These are phyloP conservation scores for Pseudopyricularia cyperi DNA, from an alignment of 2,329 filamentous ascomycete species.

Conservation along the genomic window DNA sequence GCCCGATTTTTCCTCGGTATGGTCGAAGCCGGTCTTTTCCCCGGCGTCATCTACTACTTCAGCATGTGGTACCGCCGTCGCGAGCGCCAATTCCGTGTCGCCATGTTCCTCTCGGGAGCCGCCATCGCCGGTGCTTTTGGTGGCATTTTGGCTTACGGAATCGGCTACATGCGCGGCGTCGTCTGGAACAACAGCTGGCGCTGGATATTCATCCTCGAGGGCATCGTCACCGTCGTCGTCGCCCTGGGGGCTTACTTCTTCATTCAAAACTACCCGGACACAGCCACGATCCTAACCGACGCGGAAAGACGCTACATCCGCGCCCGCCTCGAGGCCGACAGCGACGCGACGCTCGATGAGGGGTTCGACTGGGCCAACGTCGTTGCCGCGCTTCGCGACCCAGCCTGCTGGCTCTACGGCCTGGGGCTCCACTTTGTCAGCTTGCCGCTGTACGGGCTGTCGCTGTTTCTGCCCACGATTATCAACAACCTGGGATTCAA, in stretches of 20 bases:
- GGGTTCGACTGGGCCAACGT: slow-evolving; percentile 57
- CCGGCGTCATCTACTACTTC: slow-evolving; percentile 35
- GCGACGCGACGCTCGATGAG: slow-evolving; percentile 57
- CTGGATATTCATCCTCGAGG: slow-evolving; percentile 51
- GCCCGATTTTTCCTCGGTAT: slow-evolving; percentile 36
- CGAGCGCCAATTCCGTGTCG: slow-evolving; percentile 40
- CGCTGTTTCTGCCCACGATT: slow-evolving; percentile 43
- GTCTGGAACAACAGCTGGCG: slow-evolving; percentile 40
- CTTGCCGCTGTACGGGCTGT: slow-evolving; percentile 43
- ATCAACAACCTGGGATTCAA: slow-evolving; percentile 40
- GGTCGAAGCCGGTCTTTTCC: slow-evolving; percentile 37
- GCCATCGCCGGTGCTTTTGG: slow-evolving; percentile 43
- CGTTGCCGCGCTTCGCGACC: slow-evolving; percentile 47
- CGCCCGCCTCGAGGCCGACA: slow-evolving; percentile 51
- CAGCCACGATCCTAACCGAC: slow-evolving; percentile 41
- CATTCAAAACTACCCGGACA: slow-evolving; percentile 53
- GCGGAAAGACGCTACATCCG: slow-evolving; percentile 44
- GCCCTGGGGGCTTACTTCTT: slow-evolving; percentile 40
- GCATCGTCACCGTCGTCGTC: slow-evolving; percentile 39
- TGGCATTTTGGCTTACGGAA: slow-evolving; percentile 42
- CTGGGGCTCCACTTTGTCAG: slow-evolving; percentile 61
- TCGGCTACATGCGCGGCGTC: slow-evolving; percentile 37
- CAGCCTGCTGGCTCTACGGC: slow-evolving; percentile 62
- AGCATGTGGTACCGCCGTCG: slow-evolving; percentile 43
- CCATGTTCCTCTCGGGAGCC: slow-evolving; percentile 42